These are phyloP conservation scores for Mrakia hoshinonis DNA, from an alignment of 768 basidiomycete genomes.

Conservation along the genomic window DNA sequence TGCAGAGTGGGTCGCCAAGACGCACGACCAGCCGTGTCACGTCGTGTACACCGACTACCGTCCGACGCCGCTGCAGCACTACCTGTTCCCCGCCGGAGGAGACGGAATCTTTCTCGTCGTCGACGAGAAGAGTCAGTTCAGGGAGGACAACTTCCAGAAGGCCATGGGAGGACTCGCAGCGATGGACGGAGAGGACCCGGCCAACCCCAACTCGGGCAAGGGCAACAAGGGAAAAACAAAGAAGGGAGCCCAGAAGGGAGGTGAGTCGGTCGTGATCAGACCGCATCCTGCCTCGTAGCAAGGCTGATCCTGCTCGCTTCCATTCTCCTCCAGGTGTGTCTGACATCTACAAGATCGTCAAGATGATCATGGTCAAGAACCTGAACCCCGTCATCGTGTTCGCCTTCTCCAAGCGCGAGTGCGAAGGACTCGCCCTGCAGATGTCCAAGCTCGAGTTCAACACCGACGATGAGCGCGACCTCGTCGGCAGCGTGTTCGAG, in stretches of 20 bases:
- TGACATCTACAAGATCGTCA: constrained; percentile 94
- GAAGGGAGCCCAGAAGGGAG: constrained; percentile 76
- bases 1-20: constrained; percentile 96
- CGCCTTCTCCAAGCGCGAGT: constrained; percentile 96
- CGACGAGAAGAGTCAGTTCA: constrained; percentile 95
- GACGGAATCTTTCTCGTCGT: constrained; percentile 97
- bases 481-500: constrained; percentile 78
- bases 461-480: constrained; percentile 78
- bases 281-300: too few relatives aligned
- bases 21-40: constrained; percentile 95
- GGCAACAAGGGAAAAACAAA: constrained; percentile 73
- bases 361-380: constrained; percentile 96
- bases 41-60: constrained; percentile 99
- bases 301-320: too few relatives aligned
- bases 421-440: constrained; percentile 80
- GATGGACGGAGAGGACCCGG: constrained; percentile 64
- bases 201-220: constrained; percentile 27
- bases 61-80: constrained; percentile 94
- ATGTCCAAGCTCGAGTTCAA: constrained; percentile 97
- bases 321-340: constrained; percentile 54
- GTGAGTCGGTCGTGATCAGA: constrained; percentile 43
- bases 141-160: constrained; percentile 94
- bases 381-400: constrained; percentile 98
- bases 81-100: constrained; percentile 91
- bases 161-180: constrained; percentile 92